Base-by-base conservation (phyloP, 2,329 filamentous ascomycete species). In the Camptophora hylomeconis region DNA sequence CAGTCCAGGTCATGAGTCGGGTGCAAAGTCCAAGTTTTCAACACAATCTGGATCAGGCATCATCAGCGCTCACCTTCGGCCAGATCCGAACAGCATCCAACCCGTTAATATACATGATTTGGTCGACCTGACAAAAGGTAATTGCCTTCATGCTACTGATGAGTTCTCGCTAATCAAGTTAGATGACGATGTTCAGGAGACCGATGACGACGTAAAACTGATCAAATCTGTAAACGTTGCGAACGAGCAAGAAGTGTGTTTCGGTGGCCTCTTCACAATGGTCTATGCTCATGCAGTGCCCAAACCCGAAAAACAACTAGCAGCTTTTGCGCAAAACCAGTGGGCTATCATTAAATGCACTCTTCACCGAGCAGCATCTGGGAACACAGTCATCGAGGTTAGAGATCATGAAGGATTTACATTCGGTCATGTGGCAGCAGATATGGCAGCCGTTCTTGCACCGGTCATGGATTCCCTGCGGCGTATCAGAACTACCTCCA, bases 401-500 rank as follows among this genome's bases (percentile, higher is more conserved):
- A 67, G 73, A 20, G 87, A 95, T 48, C 66, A 76, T 38, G 74
- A 72, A 1, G 68, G 72, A 3, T 65, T 66, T 20, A 68, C 76
- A 17, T 86, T 94, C 45, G 89, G 82, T 9, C 65, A 65, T n/a
- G 56, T 95, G 4, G 82, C 92, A 61, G 23, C 46, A 5, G 68
- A 64, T 40, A 75, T 75, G 10, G 72, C 83, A 1, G 54, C 61
- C 12, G 80, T 69, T 5, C 62, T 95, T 6, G 70, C 70, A 5
- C 76, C 75, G 5, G 56, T 94, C 1, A 63, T 95, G 30, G 82
- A 92, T 49, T 67, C 70, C 2, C 58, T 64, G 8, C 60, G 68
- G 14, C 69, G 69, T 8, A 57, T 93, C n/a, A 69, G 80, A 22
- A 75, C 80, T 10, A 72, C 76, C 30, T 75, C 76, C 29, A 73